Evolutionary conservation across 495 filamentous ascomycete genomes (phyloP).

Genomic region (Clohesyomyces aquaticus): DNA sequence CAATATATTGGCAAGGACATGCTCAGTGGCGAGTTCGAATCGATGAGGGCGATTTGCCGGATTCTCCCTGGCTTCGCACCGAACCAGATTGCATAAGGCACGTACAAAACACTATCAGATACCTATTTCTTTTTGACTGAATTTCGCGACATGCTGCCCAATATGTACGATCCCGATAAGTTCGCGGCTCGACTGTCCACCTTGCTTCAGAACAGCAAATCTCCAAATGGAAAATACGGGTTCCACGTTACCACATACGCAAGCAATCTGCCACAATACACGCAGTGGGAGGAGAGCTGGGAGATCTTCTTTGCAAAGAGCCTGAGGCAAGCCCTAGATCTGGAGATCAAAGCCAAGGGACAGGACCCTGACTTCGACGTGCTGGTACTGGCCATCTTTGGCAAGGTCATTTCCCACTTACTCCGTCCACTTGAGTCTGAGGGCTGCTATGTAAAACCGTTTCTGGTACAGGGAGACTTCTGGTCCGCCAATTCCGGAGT

Average conservation of each 20-base stretch:
- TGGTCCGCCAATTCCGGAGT: conserved; percentile 26
- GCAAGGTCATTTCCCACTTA: conserved; percentile 29
- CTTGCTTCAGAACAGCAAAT: conserved; percentile 17
- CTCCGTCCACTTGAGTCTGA: conserved; percentile 22
- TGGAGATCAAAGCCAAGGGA: conserved; percentile 5
- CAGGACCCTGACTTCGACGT: conserved; percentile 10
- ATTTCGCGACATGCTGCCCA: conserved; percentile 15
- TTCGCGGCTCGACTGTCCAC: conserved; percentile 12
- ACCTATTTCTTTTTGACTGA: conserved; percentile 21
- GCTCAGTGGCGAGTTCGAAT: conserved; percentile 23
- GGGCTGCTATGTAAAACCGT: conserved; percentile 22
- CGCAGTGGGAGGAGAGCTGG: conserved; percentile 15
- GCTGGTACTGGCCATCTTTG: neutral
- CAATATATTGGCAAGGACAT: neutral
- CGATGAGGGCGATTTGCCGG: conserved; percentile 12
- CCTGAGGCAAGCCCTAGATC: conserved; percentile 2
- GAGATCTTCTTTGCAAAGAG: conserved; percentile 16
- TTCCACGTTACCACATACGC: conserved; percentile 29
- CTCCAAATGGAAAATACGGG: conserved; percentile 27
- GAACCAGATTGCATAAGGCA: conserved; percentile 23
- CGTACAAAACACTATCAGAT: conserved; percentile 6
- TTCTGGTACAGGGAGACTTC: conserved; percentile 26
- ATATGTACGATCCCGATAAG: conserved; percentile 15
- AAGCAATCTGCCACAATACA: conserved; percentile 24
- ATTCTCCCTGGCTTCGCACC: conserved; percentile 19